phyloP scores from a whole-genome alignment of 2,329 filamentous ascomycete genomes.

The Alternaria tenuissima region DNA sequence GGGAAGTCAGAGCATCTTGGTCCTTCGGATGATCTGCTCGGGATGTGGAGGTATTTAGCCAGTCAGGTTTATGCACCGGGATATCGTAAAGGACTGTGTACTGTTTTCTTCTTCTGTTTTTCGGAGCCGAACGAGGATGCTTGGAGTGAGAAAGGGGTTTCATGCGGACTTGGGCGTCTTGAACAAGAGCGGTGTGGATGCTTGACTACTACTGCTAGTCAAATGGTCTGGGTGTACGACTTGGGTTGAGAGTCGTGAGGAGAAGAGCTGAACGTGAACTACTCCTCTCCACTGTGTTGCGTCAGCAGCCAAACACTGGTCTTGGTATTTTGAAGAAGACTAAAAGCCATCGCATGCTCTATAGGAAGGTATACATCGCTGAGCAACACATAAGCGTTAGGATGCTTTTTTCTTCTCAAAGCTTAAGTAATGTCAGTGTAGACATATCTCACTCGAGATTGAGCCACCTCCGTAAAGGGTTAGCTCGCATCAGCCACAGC shows the following conservation, averaged over 20 bases:
- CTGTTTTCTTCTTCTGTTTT: conserved; percentile 1
- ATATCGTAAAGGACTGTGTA: background rate
- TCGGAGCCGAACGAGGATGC: background rate
- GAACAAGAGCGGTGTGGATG: background rate
- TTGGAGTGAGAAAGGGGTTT: background rate
- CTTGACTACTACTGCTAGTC: background rate
- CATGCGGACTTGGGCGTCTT: background rate
- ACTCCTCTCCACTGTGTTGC: background rate
- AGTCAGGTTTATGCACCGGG: background rate
- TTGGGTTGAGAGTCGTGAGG: background rate
- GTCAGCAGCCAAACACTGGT: background rate
- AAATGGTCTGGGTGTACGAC: background rate
- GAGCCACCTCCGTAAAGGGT: background rate
- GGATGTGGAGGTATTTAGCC: background rate
- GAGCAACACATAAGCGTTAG: background rate
- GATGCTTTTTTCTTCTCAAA: no score
- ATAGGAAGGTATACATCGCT: background rate
- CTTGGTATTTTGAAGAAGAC: background rate
- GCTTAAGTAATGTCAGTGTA: background rate
- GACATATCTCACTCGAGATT: background rate
- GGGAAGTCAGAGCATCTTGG: background rate
- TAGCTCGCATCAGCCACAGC: conserved; percentile 11
- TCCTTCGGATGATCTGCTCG: background rate
- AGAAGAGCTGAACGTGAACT: background rate
- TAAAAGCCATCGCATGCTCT: background rate